These are phyloP conservation scores for Macadamia integrifolia DNA, from an alignment of 164 flowering plant species.

Conservation along the genomic window DNA sequence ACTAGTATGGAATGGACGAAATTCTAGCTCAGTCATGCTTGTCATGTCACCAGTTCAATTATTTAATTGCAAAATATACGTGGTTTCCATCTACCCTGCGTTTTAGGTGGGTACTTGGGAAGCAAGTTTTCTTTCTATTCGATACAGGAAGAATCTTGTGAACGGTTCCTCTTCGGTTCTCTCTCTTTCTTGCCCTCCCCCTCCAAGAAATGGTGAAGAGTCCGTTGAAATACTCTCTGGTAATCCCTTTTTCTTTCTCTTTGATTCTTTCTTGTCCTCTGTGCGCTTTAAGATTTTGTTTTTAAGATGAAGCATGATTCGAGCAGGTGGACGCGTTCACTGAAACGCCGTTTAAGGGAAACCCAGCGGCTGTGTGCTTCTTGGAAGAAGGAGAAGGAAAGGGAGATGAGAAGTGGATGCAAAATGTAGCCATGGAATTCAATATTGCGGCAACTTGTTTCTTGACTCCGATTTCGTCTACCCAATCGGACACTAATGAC, in stretches of 20 bases:
- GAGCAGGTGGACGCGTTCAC: slow-evolving; percentile 85
- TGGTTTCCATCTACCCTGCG: too few species aligned
- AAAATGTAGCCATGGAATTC: slow-evolving; percentile 68
- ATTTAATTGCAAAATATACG: too few species aligned
- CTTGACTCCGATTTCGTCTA: slow-evolving; percentile 33
- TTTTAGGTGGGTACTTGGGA: too few species aligned
- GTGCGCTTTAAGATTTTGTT: background rate
- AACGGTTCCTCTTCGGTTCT: background rate
- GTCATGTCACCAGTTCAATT: too few species aligned
- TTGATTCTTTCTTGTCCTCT: background rate
- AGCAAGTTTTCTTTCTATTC: background rate
- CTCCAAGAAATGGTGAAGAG: slow-evolving; percentile 30
- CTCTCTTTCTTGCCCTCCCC: background rate
- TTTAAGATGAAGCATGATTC: background rate
- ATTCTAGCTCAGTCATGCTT: background rate
- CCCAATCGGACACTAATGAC: slow-evolving; percentile 3
- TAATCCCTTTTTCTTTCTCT: slow-evolving; percentile 16
- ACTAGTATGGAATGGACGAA: too few species aligned
- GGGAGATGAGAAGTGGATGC: slow-evolving; percentile 61
- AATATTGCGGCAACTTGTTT: slow-evolving; percentile 60
- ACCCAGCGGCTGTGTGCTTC: slow-evolving; percentile 85
- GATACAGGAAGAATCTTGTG: too few species aligned
- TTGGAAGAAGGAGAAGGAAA: slow-evolving; percentile 44
- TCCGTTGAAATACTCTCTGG: slow-evolving; percentile 49
- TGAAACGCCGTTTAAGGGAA: slow-evolving; percentile 68